phyloP scores from a whole-genome alignment of 2,329 filamentous ascomycete species.

The Apiospora sp. region DNA sequence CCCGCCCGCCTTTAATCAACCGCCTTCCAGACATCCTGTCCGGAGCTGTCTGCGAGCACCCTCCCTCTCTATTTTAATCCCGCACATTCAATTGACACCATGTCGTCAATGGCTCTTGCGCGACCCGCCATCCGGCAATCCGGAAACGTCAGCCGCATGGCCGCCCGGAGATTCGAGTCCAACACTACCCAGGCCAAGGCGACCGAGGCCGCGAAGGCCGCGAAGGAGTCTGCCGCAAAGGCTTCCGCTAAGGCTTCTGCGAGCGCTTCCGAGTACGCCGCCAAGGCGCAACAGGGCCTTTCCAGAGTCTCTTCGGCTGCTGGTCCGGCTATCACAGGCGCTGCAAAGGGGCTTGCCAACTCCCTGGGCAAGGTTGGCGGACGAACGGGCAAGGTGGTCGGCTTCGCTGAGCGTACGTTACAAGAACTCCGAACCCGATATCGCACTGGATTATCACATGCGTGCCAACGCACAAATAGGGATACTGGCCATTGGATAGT shows the following conservation, averaged over 20 bases:
- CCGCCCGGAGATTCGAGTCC: slow-evolving; percentile 68
- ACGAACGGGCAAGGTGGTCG: slow-evolving; percentile 79
- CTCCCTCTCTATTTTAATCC: slow-evolving; percentile 12
- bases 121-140: slow-evolving; percentile 45
- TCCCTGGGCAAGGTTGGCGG: slow-evolving; percentile 82
- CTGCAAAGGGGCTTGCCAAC: slow-evolving; percentile 70
- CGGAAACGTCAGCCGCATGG: slow-evolving; percentile 41
- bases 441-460: slow-evolving; percentile 9
- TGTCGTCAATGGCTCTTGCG: slow-evolving; percentile 39
- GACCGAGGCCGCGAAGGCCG: slow-evolving; percentile 44
- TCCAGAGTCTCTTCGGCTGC: slow-evolving; percentile 83
- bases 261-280: slow-evolving; percentile 54
- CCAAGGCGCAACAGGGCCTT: slow-evolving; percentile 83
- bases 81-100: slow-evolving; percentile 31
- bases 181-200: slow-evolving; percentile 56
- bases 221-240: slow-evolving; percentile 49
- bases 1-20: slow-evolving; percentile 21
- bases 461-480: slow-evolving; percentile 16
- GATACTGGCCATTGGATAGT: slow-evolving; percentile 30
- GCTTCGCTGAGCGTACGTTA: slow-evolving; percentile 86
- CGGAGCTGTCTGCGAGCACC: slow-evolving; percentile 26
- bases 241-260: slow-evolving; percentile 52
- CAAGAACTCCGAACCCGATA: not conserved
- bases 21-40: slow-evolving; percentile 30
- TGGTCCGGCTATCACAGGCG: slow-evolving; percentile 77